phyloP scores from a whole-genome alignment of 441 rosid species.

The Corymbia calophylla region DNA sequence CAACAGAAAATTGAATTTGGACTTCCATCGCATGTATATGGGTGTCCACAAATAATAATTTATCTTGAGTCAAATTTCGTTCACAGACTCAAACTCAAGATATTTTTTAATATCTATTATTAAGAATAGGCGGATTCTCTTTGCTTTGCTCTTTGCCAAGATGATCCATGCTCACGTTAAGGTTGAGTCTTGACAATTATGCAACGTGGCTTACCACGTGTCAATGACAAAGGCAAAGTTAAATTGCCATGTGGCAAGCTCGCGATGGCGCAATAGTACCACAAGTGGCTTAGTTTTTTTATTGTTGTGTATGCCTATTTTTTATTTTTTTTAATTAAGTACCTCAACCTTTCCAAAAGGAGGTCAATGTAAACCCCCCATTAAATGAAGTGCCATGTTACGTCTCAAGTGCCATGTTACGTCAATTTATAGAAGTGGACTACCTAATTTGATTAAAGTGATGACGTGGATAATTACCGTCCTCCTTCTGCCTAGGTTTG shows the following conservation, averaged over 20 bases:
- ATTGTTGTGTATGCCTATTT: neutral
- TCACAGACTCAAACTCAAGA: no score
- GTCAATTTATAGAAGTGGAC: neutral
- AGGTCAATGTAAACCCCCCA: neutral
- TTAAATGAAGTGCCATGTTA: neutral
- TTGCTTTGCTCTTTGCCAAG: conserved; percentile 60
- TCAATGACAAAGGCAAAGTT: neutral
- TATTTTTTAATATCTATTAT: neutral
- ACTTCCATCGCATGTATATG: no score
- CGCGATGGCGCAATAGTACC: neutral
- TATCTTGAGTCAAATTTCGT: no score
- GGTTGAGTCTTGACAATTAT: conserved; percentile 7
- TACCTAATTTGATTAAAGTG: neutral
- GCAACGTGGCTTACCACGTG: no score
- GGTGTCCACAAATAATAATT: no score
- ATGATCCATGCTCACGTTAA: conserved; percentile 55
- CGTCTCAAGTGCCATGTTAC: neutral
- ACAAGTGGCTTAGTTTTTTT: neutral
- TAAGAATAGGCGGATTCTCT: conserved; percentile 38
- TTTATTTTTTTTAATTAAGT: neutral
- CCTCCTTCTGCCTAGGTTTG: neutral
- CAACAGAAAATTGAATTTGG: no score
- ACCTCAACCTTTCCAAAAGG: neutral
- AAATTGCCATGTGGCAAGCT: neutral
- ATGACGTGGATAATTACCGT: neutral